Conservation (phyloP, 805 yeast genomes). For the Candida yuanshanica region DNA sequence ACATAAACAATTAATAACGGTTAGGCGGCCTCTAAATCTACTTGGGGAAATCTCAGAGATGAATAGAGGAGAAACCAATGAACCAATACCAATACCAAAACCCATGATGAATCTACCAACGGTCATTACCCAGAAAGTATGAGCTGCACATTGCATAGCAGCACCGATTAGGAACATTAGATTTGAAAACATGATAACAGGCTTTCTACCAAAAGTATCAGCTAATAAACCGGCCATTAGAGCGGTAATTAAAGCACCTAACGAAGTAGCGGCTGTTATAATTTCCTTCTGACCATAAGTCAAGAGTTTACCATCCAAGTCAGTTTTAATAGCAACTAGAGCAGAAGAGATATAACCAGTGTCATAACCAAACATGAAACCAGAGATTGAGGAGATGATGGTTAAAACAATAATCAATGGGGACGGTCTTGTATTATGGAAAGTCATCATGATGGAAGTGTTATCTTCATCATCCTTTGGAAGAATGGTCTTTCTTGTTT, state of each 20-base stretch:
- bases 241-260: constrained; percentile 86
- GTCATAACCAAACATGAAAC: constrained; percentile 96
- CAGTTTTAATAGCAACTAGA: constrained; percentile 76
- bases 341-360: constrained; percentile 97
- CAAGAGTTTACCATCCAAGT: constrained; percentile 52
- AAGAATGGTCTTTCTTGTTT: background rate
- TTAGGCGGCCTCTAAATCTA: constrained; percentile 84
- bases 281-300: constrained; percentile 79
- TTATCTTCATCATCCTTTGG: constrained; percentile 45
- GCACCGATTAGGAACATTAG: constrained; percentile 81
- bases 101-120: constrained; percentile 91
- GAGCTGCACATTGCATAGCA: constrained; percentile 74
- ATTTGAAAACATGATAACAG: constrained; percentile 78
- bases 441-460: constrained; percentile 40
- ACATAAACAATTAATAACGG: constrained; percentile 81
- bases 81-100: constrained; percentile 93
- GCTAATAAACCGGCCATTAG: constrained; percentile 76
- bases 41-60: constrained; percentile 91
- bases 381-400: constrained; percentile 80
- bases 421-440: constrained; percentile 50
- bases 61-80: constrained; percentile 90
- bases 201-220: constrained; percentile 79
- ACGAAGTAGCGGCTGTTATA: constrained; percentile 90
- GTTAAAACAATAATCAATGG: constrained; percentile 63
- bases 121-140: constrained; percentile 85